Base-by-base conservation (phyloP, 768 basidiomycete species). In the Rhizopogon vesiculosus region DNA sequence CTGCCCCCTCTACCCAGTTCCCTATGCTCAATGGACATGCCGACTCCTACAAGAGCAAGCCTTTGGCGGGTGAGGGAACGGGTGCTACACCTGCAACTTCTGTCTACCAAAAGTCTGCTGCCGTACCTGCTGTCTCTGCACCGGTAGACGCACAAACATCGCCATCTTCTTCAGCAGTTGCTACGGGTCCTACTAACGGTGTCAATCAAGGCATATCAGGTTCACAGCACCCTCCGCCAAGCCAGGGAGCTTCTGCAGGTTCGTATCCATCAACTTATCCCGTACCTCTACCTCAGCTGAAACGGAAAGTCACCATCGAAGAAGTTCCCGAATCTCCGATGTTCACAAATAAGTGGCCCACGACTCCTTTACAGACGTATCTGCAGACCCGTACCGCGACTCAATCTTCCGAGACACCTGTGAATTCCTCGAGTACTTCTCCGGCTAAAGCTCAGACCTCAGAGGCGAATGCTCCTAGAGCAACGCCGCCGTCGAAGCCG, bases 221-320 rank as follows among this genome's bases (percentile, higher is more conserved):
- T 16, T 49, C 38, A 25, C 48, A 49, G 9, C 35, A 38, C 48
- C 48, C 33, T 38, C 19, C 19, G 15, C 15, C 19, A 5, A 49
- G 19, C 22, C 48, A 49, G 19, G 48, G 35, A 49, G 15, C 15
- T 1, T 35, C 22, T 38, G 19, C 5, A 7, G 19, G 35, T 5
- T 15, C 22, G 25, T 5, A 22, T 38, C 48, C 48, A 38, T 60
- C 59, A 22, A 50, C 60, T 18, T 55, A 48, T 9, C 46, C 48
- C 18, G 49, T 55, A 22, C 25, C 43, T 44, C 49, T 55, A 22
- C 25, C 43, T 44, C 49, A 57, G 42, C 56, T 46, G 48, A 15
- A 51, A 28, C 66, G 69, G 55, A 71, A 63, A 53, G 66, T 63
- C 50, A 68, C 64, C 5, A 41, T 70, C 6, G 69, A 71, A 52